phyloP scores from a whole-genome alignment of 495 filamentous ascomycete species.

The Entonaema liquescens region DNA sequence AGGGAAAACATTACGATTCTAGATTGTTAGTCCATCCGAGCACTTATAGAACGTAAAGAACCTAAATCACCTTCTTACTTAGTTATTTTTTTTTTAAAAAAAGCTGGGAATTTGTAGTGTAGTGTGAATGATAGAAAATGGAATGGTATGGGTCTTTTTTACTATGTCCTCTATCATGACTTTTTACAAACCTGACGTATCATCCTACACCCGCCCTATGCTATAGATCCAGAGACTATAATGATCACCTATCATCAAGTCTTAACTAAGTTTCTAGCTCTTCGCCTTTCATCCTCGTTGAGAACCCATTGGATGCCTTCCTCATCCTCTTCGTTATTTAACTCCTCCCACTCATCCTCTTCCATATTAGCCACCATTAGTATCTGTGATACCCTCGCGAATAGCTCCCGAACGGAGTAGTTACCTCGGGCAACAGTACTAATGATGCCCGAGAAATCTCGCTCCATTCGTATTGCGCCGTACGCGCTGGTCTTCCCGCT shows the following conservation, averaged over 20 bases:
- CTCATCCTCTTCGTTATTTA: conserved; percentile 50
- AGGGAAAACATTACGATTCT: too few species aligned
- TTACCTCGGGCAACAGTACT: conserved; percentile 76
- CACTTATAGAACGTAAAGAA: too few species aligned
- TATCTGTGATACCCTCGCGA: conserved; percentile 83
- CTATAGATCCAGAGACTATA: neutral
- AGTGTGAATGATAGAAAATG: neutral
- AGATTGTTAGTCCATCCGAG: too few species aligned
- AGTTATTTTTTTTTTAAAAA: neutral
- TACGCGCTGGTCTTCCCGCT: conserved; percentile 81
- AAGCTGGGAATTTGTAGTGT: neutral
- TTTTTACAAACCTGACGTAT: conserved; percentile 12
- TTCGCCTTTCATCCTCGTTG: conserved; percentile 62
- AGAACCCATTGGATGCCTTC: conserved; percentile 64
- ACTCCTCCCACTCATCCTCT: conserved; percentile 94
- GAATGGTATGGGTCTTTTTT: neutral
- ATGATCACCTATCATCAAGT: conserved; percentile 25
- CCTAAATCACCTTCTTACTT: too few species aligned
- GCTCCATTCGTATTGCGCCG: conserved; percentile 86
- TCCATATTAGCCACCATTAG: conserved; percentile 94
- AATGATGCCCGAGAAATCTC: conserved; percentile 84
- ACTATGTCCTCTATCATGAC: conserved; percentile 1
- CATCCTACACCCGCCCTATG: conserved; percentile 15
- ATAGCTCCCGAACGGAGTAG: conserved; percentile 83
- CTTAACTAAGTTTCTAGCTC: conserved; percentile 60